phyloP scores from a whole-genome alignment of 345 rosid species.

The Gossypium turneri region DNA sequence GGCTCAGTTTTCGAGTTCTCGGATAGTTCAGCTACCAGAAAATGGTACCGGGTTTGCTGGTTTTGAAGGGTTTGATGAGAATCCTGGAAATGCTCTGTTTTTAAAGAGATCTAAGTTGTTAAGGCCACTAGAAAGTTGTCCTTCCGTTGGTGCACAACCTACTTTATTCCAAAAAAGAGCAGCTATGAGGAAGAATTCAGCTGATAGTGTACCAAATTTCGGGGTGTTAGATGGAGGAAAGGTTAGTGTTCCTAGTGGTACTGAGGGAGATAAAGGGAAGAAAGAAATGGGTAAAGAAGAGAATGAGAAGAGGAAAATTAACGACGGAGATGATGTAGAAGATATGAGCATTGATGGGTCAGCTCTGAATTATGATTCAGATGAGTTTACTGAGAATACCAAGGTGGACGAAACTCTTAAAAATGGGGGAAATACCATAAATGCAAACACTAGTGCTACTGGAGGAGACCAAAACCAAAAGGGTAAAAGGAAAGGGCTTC shows the following conservation, averaged over 20 bases:
- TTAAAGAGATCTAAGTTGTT: conserved; percentile 49
- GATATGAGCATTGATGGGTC: conserved; percentile 49
- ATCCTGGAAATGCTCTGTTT: conserved; percentile 31
- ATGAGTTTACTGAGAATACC: conserved; percentile 41
- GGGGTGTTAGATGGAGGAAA: conserved; percentile 17
- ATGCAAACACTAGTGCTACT: conserved; percentile 34
- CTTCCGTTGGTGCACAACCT: conserved; percentile 55
- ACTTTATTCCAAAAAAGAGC: conserved; percentile 60
- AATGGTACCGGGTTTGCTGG: conserved; percentile 29
- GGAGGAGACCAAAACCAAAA: conserved; percentile 37
- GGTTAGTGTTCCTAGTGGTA: conserved; percentile 19
- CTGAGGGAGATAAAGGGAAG: conserved; percentile 42
- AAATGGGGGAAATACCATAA: conserved; percentile 36
- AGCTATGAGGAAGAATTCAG: conserved; percentile 46
- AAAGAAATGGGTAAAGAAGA: conserved; percentile 35
- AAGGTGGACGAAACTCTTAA: conserved; percentile 39
- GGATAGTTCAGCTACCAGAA: conserved; percentile 36
- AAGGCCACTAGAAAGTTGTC: conserved; percentile 44
- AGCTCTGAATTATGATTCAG: conserved; percentile 51
- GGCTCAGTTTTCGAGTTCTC: conserved; percentile 25
- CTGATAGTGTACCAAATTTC: conserved; percentile 28
- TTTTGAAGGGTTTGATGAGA: conserved; percentile 41
- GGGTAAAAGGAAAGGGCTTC: conserved; percentile 54
- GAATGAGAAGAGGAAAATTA: conserved; percentile 30
- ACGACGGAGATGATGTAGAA: conserved; percentile 30